Base-by-base conservation (phyloP, 768 basidiomycete genomes). In the Gloeophyllum trabeum region DNA sequence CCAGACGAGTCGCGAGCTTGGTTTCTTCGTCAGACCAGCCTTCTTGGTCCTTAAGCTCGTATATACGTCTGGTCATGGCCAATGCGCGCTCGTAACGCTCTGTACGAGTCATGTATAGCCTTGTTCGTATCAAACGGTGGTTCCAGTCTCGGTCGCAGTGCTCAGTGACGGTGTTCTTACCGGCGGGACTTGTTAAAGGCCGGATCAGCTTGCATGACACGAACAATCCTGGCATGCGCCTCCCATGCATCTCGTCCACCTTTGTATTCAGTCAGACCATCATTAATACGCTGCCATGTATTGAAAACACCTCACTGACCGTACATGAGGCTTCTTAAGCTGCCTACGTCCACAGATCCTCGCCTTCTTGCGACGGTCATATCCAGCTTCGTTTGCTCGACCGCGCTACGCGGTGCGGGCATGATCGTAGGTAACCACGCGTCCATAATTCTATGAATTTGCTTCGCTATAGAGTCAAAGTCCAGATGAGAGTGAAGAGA, bases 81-180 rank as follows among this genome's bases (percentile, higher is more conserved):
- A 81, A 59, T 0, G 69, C 79, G 3, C 72, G 71, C 16, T 69
- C 61, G 48, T 79, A 79, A 7, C 65, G 61, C 41, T 85, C 76
- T 0, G 67, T 66, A 42, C 81, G 70, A 12, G 68, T 66, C 54
- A 79, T 62, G 51, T 76, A 81, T 3, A 72, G 63, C 42, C 80
- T 81, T 42, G 12, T 48, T 37, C n/a, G 22, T 18, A 40, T 38
- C 10, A 7, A 16, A 35, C 19, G 18, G 19, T 38, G 19, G 22
- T 39, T n/a, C 42, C 16, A 25, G 20, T 24, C 28, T n/a, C 39
- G 22, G 20, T 19, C 13, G 10, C 6, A 26, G 3, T 21, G n/a
- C 6, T 12, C 3, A 40, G n/a, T n/a, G n/a, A n/a, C n/a, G n/a
- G n/a, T n/a, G n/a, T n/a, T n/a, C 51, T 41, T 43, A 79, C 81